phyloP scores from a whole-genome alignment of 495 filamentous ascomycete genomes.

The Penicillium paxilli region DNA sequence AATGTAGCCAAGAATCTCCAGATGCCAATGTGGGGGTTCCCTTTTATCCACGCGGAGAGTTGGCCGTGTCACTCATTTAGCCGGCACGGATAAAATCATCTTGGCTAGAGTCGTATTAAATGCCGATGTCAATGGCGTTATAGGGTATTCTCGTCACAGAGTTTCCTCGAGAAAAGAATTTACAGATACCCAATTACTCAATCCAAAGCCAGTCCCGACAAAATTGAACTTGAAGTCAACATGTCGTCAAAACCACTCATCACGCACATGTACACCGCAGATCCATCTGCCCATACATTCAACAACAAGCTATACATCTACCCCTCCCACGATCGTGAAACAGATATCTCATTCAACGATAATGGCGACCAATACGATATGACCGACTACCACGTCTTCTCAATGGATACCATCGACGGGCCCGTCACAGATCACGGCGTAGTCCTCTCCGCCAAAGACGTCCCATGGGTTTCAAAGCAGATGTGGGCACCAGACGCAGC shows the following conservation, averaged over 20 bases:
- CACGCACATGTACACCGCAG: slow-evolving; percentile 65
- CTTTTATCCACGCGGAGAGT: background rate
- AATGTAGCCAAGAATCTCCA: too few species aligned
- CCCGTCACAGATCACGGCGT: slow-evolving; percentile 45
- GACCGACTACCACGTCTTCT: slow-evolving; percentile 56
- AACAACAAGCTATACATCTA: slow-evolving; percentile 51
- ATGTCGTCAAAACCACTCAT: slow-evolving; percentile 48
- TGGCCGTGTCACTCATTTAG: background rate
- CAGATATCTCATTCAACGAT: slow-evolving; percentile 62
- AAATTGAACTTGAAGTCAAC: background rate
- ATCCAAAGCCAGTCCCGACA: too few species aligned
- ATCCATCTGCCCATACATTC: slow-evolving; percentile 53
- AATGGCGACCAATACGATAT: slow-evolving; percentile 84
- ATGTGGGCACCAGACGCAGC: slow-evolving; percentile 53
- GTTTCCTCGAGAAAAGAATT: too few species aligned
- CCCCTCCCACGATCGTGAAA: slow-evolving; percentile 46
- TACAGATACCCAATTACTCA: too few species aligned
- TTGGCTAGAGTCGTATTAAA: background rate
- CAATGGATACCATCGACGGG: slow-evolving; percentile 36
- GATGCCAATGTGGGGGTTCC: background rate
- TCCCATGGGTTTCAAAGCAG: slow-evolving; percentile 47
- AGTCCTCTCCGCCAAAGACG: slow-evolving; percentile 35
- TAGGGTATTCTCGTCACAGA: too few species aligned
- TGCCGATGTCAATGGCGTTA: background rate
- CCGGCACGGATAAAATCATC: background rate